Conservation (phyloP, 805 yeast genomes). For the Naumovozyma dairenensis region DNA sequence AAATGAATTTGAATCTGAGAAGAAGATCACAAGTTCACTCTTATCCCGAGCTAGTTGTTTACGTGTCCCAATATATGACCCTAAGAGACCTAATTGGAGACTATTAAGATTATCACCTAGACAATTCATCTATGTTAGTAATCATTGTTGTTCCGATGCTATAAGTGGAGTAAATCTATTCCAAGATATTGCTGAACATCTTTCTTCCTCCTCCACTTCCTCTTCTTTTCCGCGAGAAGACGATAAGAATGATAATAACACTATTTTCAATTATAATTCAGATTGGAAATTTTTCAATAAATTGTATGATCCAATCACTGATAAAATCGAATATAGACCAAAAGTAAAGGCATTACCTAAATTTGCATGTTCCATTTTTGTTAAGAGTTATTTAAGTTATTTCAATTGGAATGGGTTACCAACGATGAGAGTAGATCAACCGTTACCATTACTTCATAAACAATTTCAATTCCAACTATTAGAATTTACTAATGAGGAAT, state of each 20-base stretch:
- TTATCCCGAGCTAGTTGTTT: constrained; percentile 10
- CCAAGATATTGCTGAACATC: constrained; percentile 11
- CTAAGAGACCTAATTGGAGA: constrained; percentile 19
- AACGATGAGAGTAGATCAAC: constrained; percentile 2
- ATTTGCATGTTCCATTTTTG: constrained; percentile 8
- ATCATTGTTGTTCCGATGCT: constrained; percentile 22
- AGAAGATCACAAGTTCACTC: constrained; percentile 6
- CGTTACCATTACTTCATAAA: no score
- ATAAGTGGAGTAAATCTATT: constrained; percentile 16
- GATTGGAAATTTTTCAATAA: constrained; percentile 9
- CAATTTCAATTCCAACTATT: neutral
- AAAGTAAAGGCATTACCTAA: constrained; percentile 6
- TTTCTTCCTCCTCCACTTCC: neutral
- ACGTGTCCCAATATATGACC: constrained; percentile 12
- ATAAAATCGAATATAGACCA: constrained; percentile 15
- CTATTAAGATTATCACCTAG: constrained; percentile 11
- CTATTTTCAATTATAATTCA: constrained; percentile 11
- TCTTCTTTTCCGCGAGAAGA: neutral
- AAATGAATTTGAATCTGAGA: constrained; percentile 10
- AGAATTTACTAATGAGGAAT: constrained; percentile 5
- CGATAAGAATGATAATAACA: no score
- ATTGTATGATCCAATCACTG: constrained; percentile 18
- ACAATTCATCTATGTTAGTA: constrained; percentile 14
- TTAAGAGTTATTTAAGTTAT: constrained; percentile 10
- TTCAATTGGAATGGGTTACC: constrained; percentile 6